A percentile compares a stretch with the other conserved stretches of the same genome.
Conservation (phyloP, 2,329 filamentous ascomycete genomes). For the Curvularia sp. region DNA sequence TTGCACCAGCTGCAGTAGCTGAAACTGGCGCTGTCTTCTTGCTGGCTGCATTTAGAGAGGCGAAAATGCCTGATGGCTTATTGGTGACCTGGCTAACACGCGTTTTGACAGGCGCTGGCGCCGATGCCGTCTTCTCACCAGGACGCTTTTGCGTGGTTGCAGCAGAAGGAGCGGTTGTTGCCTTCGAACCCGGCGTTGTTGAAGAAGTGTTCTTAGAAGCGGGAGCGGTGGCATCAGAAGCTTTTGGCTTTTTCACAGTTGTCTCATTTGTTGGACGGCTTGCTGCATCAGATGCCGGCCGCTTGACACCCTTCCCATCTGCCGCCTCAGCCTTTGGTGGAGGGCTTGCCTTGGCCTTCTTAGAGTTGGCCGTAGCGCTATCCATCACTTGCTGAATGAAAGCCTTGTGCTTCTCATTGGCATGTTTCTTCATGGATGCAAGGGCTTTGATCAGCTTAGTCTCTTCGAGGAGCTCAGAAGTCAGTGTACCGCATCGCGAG, state of each 20-base stretch:
- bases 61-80: conserved; percentile 56
- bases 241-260: conserved; percentile 41
- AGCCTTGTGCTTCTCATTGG: conserved; percentile 68
- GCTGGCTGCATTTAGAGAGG: conserved; percentile 54
- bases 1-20: conserved; percentile 31
- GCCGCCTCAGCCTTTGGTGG: conserved; percentile 33
- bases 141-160: conserved; percentile 36
- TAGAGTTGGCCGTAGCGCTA: conserved; percentile 51
- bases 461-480: conserved; percentile 65
- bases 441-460: conserved; percentile 71
- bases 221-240: conserved; percentile 26
- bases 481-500: conserved; percentile 67
- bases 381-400: conserved; percentile 65
- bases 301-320: conserved; percentile 43
- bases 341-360: conserved; percentile 46
- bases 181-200: conserved; percentile 16
- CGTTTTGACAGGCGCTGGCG: conserved; percentile 38
- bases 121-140: conserved; percentile 36
- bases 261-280: conserved; percentile 29
- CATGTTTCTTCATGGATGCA: conserved; percentile 68
- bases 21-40: conserved; percentile 51
- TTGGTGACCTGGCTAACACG: conserved; percentile 50
- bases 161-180: conserved; percentile 17
- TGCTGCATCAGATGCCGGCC: conserved; percentile 32
- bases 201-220: conserved; percentile 29